A percentile compares a stretch with the other conserved stretches of the same genome.
phyloP scores from a whole-genome alignment of 805 yeast genomes.

The Cyberlindnera mrakii region DNA sequence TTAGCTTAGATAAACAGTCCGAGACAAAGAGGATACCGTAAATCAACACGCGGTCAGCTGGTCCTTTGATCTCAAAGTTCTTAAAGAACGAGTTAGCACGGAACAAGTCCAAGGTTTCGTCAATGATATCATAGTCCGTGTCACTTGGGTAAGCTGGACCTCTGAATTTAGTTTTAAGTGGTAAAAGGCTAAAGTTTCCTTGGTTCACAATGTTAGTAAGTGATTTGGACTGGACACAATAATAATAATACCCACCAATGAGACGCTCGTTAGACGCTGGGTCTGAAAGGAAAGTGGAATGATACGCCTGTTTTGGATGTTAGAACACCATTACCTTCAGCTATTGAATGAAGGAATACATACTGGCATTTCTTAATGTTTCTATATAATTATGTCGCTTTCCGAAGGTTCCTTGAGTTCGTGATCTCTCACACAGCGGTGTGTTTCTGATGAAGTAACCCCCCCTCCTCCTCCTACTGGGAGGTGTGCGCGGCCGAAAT shows the following conservation, averaged over 20 bases:
- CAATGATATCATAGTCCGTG: slow-evolving; percentile 81
- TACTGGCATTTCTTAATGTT: background rate
- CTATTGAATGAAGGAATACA: too few species aligned
- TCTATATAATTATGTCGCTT: background rate
- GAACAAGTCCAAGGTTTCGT: slow-evolving; percentile 85
- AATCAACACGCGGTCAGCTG: slow-evolving; percentile 86
- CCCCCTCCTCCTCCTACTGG: too few species aligned
- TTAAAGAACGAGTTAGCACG: slow-evolving; percentile 95
- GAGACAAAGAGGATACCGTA: slow-evolving; percentile 89
- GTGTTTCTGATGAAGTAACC: too few species aligned
- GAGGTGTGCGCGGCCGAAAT: too few species aligned
- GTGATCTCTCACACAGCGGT: background rate
- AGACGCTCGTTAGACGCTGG: slow-evolving; percentile 50
- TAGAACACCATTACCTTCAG: background rate
- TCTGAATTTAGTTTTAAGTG: slow-evolving; percentile 75
- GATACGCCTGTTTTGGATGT: slow-evolving; percentile 50
- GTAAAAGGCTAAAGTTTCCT: slow-evolving; percentile 74
- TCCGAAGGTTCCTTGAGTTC: background rate
- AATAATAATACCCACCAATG: slow-evolving; percentile 39
- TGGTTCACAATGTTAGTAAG: background rate
- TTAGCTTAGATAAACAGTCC: slow-evolving; percentile 70
- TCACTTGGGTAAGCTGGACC: slow-evolving; percentile 87
- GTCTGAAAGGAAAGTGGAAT: slow-evolving; percentile 70
- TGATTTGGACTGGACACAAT: too few species aligned
- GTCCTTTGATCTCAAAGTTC: slow-evolving; percentile 94